A percentile compares a stretch with the other conserved stretches of the same genome.
Evolutionary conservation across 2,329 filamentous ascomycete species (phyloP).

Genomic region (Penicillium sp.): DNA sequence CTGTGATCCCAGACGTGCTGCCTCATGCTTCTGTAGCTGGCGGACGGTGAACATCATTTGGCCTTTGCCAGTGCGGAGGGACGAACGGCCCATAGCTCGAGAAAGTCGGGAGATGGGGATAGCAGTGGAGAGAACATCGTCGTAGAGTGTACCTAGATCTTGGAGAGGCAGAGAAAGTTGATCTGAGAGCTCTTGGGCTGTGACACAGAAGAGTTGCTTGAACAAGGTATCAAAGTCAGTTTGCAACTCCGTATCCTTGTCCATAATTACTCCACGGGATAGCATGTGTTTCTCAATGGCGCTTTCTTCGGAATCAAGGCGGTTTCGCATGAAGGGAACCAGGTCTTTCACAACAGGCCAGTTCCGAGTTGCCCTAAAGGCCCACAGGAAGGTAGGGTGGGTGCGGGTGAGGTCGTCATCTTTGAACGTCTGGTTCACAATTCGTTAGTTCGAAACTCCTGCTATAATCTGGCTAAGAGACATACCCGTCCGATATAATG

Average conservation of each 20-base stretch:
- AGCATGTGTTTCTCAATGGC: slow-evolving; percentile 43
- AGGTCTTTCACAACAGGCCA: slow-evolving; percentile 63
- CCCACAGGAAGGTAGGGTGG: slow-evolving; percentile 78
- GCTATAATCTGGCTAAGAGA: neutral
- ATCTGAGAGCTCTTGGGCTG: slow-evolving; percentile 63
- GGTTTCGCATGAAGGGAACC: slow-evolving; percentile 62
- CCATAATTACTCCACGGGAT: slow-evolving; percentile 32
- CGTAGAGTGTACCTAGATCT: slow-evolving; percentile 61
- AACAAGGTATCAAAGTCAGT: slow-evolving; percentile 67
- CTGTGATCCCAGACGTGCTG: slow-evolving; percentile 55
- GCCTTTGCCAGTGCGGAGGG: slow-evolving; percentile 50
- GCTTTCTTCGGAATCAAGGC: slow-evolving; percentile 50
- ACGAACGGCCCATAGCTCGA: slow-evolving; percentile 23
- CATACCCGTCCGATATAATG: slow-evolving; percentile 59
- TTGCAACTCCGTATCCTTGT: slow-evolving; percentile 47
- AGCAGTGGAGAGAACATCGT: slow-evolving; percentile 64
- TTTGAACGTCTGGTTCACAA: slow-evolving; percentile 42
- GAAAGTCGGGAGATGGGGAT: slow-evolving; percentile 26
- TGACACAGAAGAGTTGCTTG: slow-evolving; percentile 72
- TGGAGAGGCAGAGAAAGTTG: slow-evolving; percentile 56
- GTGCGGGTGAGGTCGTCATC: slow-evolving; percentile 66
- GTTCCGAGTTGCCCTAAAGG: slow-evolving; percentile 69
- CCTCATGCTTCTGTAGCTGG: slow-evolving; percentile 51
- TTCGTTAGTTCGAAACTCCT: slow-evolving; percentile 8
- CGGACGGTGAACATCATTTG: slow-evolving; percentile 74